Evolutionary conservation across 129 eudicot genomes (phyloP).

Genomic region (Oenanthe sinensis): DNA sequence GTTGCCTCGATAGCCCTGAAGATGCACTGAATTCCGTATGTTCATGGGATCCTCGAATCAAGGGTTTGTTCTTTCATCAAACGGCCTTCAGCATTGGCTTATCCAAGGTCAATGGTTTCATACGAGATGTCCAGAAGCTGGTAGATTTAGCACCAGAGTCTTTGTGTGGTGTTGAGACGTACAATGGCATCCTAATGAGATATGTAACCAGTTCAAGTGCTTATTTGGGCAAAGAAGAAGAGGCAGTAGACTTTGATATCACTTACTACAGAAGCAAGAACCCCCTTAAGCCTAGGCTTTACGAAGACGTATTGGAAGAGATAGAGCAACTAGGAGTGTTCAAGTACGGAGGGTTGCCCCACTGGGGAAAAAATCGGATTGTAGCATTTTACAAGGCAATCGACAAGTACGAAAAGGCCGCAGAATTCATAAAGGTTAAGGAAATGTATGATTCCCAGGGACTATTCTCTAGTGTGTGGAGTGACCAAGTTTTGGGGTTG

Average conservation of each 20-base stretch:
- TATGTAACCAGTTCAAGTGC: slow-evolving; percentile 61
- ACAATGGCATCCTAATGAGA: slow-evolving; percentile 74
- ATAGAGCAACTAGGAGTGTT: slow-evolving; percentile 66
- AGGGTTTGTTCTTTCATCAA: slow-evolving; percentile 67
- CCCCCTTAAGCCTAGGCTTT: slow-evolving; percentile 51
- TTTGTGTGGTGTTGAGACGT: slow-evolving; percentile 45
- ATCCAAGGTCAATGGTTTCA: slow-evolving; percentile 46
- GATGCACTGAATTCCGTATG: slow-evolving; percentile 42
- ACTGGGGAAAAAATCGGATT: slow-evolving; percentile 87
- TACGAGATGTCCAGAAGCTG: slow-evolving; percentile 56
- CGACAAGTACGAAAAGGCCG: slow-evolving; percentile 37
- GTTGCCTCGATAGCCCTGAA: slow-evolving; percentile 52
- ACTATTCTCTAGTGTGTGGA: slow-evolving; percentile 80
- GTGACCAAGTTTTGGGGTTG: slow-evolving; percentile 63
- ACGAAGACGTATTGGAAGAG: slow-evolving; percentile 65
- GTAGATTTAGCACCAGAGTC: slow-evolving; percentile 45
- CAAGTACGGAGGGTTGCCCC: slow-evolving; percentile 68
- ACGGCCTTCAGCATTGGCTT: slow-evolving; percentile 45
- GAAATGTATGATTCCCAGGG: slow-evolving; percentile 55
- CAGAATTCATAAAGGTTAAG: slow-evolving; percentile 45
- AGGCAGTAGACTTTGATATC: slow-evolving; percentile 64
- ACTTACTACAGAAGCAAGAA: slow-evolving; percentile 71
- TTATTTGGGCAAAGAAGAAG: slow-evolving; percentile 66
- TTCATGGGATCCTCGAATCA: slow-evolving; percentile 71
- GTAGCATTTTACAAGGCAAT: slow-evolving; percentile 56